phyloP scores from a whole-genome alignment of 1,139 yeast species.

The Suhomyces terraborum region DNA sequence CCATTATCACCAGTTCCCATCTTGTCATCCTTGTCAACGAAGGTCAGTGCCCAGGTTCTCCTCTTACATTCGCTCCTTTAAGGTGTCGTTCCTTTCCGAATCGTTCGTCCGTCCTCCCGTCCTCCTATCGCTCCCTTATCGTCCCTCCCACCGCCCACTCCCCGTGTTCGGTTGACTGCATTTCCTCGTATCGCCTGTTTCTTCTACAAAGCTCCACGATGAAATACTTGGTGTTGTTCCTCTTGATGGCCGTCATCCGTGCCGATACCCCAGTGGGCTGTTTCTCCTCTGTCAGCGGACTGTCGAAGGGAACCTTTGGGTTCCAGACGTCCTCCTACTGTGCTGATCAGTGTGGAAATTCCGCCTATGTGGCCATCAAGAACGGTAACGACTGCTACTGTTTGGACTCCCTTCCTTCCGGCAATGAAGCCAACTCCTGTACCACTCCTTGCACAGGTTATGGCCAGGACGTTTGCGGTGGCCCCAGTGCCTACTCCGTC shows the following conservation, averaged over 20 bases:
- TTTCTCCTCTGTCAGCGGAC: constrained; percentile 34
- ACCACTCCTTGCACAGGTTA: constrained; percentile 53
- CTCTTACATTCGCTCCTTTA: neutral
- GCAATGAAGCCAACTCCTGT: constrained; percentile 40
- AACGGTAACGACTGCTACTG: constrained; percentile 67
- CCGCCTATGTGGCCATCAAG: constrained; percentile 59
- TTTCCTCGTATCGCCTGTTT: too few relatives aligned
- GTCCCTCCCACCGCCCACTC: neutral
- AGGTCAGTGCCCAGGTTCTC: constrained; percentile 1
- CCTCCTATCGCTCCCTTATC: neutral
- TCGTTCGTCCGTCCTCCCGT: neutral
- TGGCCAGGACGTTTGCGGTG: constrained; percentile 58
- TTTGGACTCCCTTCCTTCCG: constrained; percentile 56
- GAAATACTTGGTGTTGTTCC: constrained; percentile 4
- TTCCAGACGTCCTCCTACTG: constrained; percentile 59
- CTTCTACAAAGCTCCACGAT: too few relatives aligned
- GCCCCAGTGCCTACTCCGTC: constrained; percentile 44
- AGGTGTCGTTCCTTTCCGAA: constrained; percentile 3
- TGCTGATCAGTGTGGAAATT: constrained; percentile 45
- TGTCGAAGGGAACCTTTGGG: constrained; percentile 34
- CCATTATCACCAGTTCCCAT: neutral
- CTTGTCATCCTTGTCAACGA: neutral
- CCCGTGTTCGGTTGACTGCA: too few relatives aligned
- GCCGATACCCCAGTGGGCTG: constrained; percentile 30
- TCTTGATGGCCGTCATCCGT: constrained; percentile 5